Evolutionary conservation across 1,284 basidiomycete species (phyloP), one percentile per base, ranked within the genome.

Genomic region (Irpex sp.): DNA sequence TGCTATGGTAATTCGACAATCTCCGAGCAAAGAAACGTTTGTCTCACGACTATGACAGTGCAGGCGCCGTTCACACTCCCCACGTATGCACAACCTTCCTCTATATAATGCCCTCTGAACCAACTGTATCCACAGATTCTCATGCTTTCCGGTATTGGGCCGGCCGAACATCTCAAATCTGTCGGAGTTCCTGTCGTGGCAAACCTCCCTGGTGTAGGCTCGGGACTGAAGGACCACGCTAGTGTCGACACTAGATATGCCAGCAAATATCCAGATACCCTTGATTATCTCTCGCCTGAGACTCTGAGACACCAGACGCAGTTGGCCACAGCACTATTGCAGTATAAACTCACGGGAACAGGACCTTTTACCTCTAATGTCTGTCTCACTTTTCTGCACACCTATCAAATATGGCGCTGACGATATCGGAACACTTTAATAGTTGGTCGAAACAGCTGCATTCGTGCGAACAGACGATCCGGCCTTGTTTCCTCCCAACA

Each of bases 71-170:
- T 7, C 85, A 88, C 62, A 82, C 85, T 9, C 88, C 88, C 9
- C 85, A 86, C 33, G 83, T 84, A 66, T 59, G 75, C 2, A 55
- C 5, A 11, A 11, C 19, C 1, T 33, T 31, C 53, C 9, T 4
- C 21, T 55, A 11, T 26, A 55, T 21, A 6, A 2, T 13, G 26
- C 19, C 2, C 2, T 26, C 17, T 8, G 9, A 9, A 13, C 11
- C 6, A 55, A 13, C 9, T 6, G n/a, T 55, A 26, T 31, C 2
- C 53, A 2, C 72, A 92, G 78, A 82, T 93, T 49, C 80, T 94
- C 11, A 81, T 91, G 78, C 78, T 90, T 37, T 89, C 87, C 15
- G 90, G 90, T 4, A 72, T 91, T 21, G 89, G 89, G 0, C 84
- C 87, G 17, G 78, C 78, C 2, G 73, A 76, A 15, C 79, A 88